Evolutionary conservation across 495 filamentous ascomycete genomes (phyloP), one percentile per base, ranked within the genome.

Genomic region (Cudoniella acicularis): DNA sequence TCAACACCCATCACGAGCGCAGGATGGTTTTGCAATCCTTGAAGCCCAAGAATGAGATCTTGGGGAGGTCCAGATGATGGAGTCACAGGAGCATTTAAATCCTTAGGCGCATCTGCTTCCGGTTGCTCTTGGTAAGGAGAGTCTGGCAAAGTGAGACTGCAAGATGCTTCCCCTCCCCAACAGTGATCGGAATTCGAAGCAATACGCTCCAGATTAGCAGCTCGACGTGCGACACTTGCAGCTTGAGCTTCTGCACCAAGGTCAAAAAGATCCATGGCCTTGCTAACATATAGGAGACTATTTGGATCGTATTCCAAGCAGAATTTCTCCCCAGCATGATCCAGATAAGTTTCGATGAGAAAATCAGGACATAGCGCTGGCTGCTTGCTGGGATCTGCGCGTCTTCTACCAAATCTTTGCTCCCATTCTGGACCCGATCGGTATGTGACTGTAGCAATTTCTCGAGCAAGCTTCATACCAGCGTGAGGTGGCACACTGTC

Each of bases 241-340:
- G 66, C 64, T 67, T 88, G 89, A 58, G 87, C 85, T 16, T 79
- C 77, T 40, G 74, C 72, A 30, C 94, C 93, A 0, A 99, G 82
- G 68, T 99, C 94, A 69, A 99, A 99, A 11, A 98, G 79, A 66
- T 98, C 94, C 94, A 99, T 99, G 11, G 95, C 95, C 73, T 99
- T 99, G 64, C 90, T 96, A 26, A 98, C 88, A 69, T 99, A 99
- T 25, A 99, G 79, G 10, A 98, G 79, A 69, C 91, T 96, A 75
- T 99, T 99, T 18, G 94, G 84, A 66, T 99, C 94, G 69, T 97
- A 98, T 58, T 94, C 91, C n/a, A 99, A 79, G 71, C 91, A 97
- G 72, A 95, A 99, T 71, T 99, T 99, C 77, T 99, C 94, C 45
- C 94, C 94, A 1, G 94, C 95, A 67, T 99, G 94, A 71, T 99